Conservation (phyloP, 345 rosid species). For the Turritis glabra region DNA sequence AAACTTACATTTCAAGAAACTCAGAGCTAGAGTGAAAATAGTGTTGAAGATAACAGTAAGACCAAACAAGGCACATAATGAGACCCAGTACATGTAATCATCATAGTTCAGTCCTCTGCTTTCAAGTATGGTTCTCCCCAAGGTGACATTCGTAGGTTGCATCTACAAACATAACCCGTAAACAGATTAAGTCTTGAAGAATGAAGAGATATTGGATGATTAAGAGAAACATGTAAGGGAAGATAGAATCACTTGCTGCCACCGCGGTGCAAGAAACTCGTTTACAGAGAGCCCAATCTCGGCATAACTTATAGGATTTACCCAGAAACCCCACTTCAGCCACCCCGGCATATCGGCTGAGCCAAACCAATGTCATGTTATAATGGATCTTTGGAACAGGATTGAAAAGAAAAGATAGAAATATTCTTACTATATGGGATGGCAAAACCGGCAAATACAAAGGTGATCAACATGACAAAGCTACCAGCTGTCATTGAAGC, state of each 20-base stretch:
- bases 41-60: conserved; percentile 59
- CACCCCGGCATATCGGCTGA: conserved; percentile 76
- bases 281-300: conserved; percentile 66
- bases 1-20: conserved; percentile 65
- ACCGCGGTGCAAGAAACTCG: conserved; percentile 74
- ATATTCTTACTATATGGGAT: conserved; percentile 54
- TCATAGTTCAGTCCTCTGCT: conserved; percentile 63
- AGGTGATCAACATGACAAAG: conserved; percentile 42
- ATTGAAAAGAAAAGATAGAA: not conserved
- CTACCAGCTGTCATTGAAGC: conserved; percentile 55
- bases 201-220: not conserved
- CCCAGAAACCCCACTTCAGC: conserved; percentile 83
- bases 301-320: conserved; percentile 65
- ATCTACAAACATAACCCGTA: conserved; percentile 35
- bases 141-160: conserved; percentile 45
- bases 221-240: not conserved
- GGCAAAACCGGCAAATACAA: conserved; percentile 65
- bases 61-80: conserved; percentile 61
- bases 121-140: conserved; percentile 55
- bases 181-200: not conserved
- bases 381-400: not conserved
- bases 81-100: conserved; percentile 60
- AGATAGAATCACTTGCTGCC: conserved; percentile 56
- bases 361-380: conserved; percentile 8
- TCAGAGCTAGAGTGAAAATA: conserved; percentile 65